Evolutionary conservation across 2,329 filamentous ascomycete genomes (phyloP).

Genomic region (Calonectria pseudoreteaudii): DNA sequence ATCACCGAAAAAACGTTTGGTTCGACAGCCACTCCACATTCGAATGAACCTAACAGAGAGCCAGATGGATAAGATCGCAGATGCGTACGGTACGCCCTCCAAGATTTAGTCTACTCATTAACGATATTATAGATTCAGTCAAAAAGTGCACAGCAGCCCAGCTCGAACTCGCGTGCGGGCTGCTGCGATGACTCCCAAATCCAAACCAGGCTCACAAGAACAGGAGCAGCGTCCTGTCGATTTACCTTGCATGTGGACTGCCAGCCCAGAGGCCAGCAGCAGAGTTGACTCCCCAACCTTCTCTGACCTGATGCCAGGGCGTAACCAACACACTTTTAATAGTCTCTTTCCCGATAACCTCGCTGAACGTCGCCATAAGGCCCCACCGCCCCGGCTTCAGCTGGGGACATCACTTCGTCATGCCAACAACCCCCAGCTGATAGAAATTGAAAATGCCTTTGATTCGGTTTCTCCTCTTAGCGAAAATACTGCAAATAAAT

Average conservation of each 20-base stretch:
- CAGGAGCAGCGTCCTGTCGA: constrained; percentile 24
- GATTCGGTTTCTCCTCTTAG: constrained; percentile 44
- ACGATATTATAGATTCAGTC: constrained; percentile 47
- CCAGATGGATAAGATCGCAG: constrained; percentile 61
- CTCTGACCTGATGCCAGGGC: constrained; percentile 47
- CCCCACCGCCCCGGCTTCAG: constrained; percentile 42
- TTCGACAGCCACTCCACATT: constrained; percentile 56
- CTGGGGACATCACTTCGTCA: constrained; percentile 29
- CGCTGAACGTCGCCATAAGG: constrained; percentile 46
- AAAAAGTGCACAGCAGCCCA: constrained; percentile 45
- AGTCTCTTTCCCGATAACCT: constrained; percentile 37
- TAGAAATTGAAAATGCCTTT: constrained; percentile 35
- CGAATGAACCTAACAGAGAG: constrained; percentile 62
- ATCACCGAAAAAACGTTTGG: constrained; percentile 49
- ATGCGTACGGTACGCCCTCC: constrained; percentile 51
- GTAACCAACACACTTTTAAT: constrained; percentile 21
- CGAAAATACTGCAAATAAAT: constrained; percentile 13
- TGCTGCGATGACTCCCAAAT: constrained; percentile 32
- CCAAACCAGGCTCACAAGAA: constrained; percentile 36
- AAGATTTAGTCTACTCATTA: neutral
- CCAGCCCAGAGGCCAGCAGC: constrained; percentile 23
- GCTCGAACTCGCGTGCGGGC: constrained; percentile 32
- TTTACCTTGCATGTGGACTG: constrained; percentile 16
- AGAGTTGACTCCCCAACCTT: constrained; percentile 42
- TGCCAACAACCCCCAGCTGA: constrained; percentile 17